Conservation (phyloP, 371 early-diverging fungal species). For the Capillidium heterosporum region DNA sequence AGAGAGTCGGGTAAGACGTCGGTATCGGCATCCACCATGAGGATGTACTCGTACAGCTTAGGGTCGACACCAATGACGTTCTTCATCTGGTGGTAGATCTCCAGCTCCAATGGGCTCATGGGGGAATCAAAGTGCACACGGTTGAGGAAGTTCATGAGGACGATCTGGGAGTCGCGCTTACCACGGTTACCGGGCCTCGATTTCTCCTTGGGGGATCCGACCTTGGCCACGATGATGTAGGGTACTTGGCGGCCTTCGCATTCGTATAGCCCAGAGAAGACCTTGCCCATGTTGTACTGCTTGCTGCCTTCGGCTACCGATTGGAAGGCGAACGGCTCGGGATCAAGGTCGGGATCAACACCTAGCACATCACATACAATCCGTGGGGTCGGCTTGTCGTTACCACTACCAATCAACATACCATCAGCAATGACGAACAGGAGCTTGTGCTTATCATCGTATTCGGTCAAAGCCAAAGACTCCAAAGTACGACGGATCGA, state of each 20-base stretch:
- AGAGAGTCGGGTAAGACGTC: constrained; percentile 44
- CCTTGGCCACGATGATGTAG: constrained; percentile 66
- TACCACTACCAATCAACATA: constrained; percentile 77
- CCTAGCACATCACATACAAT: constrained; percentile 74
- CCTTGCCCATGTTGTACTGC: constrained; percentile 75
- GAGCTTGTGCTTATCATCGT: constrained; percentile 52
- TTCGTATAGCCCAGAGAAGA: constrained; percentile 79
- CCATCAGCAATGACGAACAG: constrained; percentile 68
- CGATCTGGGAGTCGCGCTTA: constrained; percentile 71
- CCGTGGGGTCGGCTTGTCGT: constrained; percentile 75
- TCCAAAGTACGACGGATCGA: constrained; percentile 47
- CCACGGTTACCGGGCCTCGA: constrained; percentile 69
- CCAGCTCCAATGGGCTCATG: constrained; percentile 77
- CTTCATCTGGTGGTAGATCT: constrained; percentile 78
- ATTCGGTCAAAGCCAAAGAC: constrained; percentile 40
- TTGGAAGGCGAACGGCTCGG: constrained; percentile 71
- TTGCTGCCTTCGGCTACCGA: constrained; percentile 71
- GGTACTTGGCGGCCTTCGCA: constrained; percentile 64
- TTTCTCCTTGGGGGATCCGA: constrained; percentile 44
- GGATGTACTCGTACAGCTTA: constrained; percentile 36
- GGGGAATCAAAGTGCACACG: constrained; percentile 48
- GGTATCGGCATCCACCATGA: constrained; percentile 50
- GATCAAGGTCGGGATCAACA: constrained; percentile 52
- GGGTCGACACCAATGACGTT: constrained; percentile 74
- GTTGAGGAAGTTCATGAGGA: constrained; percentile 61